A percentile compares a stretch with the other conserved stretches of the same genome.
These are phyloP conservation scores for Aspergillus campestris DNA, from an alignment of 495 filamentous ascomycete species.

Conservation along the genomic window DNA sequence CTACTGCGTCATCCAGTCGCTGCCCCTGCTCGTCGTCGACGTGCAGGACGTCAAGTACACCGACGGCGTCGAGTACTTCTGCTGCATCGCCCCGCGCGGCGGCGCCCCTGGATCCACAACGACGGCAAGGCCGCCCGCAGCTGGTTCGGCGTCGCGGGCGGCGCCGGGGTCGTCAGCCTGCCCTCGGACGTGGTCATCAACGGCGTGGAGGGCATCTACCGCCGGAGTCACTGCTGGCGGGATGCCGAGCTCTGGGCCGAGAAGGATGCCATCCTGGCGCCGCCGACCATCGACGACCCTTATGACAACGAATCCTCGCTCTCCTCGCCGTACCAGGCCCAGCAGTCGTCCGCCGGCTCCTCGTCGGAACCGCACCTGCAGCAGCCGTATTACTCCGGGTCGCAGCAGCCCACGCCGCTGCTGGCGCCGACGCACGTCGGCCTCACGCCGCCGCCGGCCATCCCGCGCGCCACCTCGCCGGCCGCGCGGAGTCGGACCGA, in stretches of 20 bases:
- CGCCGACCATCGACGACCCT: constrained; percentile 31
- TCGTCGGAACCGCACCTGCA: constrained; percentile 22
- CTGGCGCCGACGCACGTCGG: constrained; percentile 21
- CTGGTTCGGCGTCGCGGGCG: constrained; percentile 73
- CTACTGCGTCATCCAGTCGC: constrained; percentile 80
- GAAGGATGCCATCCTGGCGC: constrained; percentile 28
- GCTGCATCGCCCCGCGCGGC: constrained; percentile 82
- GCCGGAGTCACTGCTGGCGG: constrained; percentile 86
- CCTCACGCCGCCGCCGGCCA: constrained; percentile 27
- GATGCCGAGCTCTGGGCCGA: constrained; percentile 67
- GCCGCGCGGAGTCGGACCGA: constrained; percentile 20
- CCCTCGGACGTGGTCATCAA: constrained; percentile 80
- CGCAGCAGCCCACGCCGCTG: constrained; percentile 16
- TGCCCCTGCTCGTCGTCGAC: constrained; percentile 85
- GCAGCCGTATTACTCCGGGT: constrained; percentile 9
- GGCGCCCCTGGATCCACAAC: constrained; percentile 76
- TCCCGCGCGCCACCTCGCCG: constrained; percentile 39
- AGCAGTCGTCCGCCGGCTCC: constrained; percentile 36
- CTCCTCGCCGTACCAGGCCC: constrained; percentile 35
- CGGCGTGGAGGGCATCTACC: constrained; percentile 82
- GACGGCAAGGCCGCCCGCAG: constrained; percentile 54
- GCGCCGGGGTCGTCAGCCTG: constrained; percentile 62
- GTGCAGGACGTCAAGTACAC: constrained; percentile 68
- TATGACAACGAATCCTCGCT: constrained; percentile 38
- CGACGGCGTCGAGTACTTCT: constrained; percentile 88